phyloP scores from a whole-genome alignment of 1,139 yeast genomes.

The Nakaseomyces sp. region DNA sequence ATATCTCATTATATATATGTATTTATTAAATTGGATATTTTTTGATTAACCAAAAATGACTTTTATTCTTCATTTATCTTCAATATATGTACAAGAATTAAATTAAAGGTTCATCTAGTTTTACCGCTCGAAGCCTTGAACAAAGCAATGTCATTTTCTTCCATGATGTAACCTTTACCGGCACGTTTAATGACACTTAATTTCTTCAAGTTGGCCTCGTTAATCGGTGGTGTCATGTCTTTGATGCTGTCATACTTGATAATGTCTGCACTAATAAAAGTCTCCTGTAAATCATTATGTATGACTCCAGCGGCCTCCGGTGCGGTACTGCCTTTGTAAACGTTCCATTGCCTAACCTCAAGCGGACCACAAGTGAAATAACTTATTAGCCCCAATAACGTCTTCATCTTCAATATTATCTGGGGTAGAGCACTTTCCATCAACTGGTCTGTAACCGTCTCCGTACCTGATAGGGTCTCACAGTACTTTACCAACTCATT shows the following conservation, averaged over 20 bases:
- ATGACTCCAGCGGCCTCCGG: slow-evolving; percentile 93
- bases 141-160: slow-evolving; percentile 68
- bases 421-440: slow-evolving; percentile 34
- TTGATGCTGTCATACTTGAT: slow-evolving; percentile 47
- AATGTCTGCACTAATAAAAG: slow-evolving; percentile 72
- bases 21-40: slow-evolving; percentile 2
- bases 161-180: slow-evolving; percentile 65
- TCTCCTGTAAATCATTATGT: slow-evolving; percentile 77
- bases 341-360: slow-evolving; percentile 91
- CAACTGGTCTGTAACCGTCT: slow-evolving; percentile 31
- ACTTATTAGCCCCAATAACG: slow-evolving; percentile 61
- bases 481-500: slow-evolving; percentile 22
- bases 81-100: too few species aligned
- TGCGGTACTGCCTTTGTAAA: slow-evolving; percentile 67
- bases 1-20: slow-evolving; percentile 7
- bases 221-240: slow-evolving; percentile 31
- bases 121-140: slow-evolving; percentile 46
- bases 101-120: slow-evolving; percentile 30
- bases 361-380: slow-evolving; percentile 87
- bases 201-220: slow-evolving; percentile 33
- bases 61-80: slow-evolving; percentile 8
- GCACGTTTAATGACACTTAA: slow-evolving; percentile 47
- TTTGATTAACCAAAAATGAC: slow-evolving; percentile 3
- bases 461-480: too few species aligned
- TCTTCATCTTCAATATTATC: slow-evolving; percentile 56